Percentiles rank a stretch among this genome's conserved stretches.
phyloP scores from a whole-genome alignment of 139 green algal genomes.

The Yamagishiella unicocca region DNA sequence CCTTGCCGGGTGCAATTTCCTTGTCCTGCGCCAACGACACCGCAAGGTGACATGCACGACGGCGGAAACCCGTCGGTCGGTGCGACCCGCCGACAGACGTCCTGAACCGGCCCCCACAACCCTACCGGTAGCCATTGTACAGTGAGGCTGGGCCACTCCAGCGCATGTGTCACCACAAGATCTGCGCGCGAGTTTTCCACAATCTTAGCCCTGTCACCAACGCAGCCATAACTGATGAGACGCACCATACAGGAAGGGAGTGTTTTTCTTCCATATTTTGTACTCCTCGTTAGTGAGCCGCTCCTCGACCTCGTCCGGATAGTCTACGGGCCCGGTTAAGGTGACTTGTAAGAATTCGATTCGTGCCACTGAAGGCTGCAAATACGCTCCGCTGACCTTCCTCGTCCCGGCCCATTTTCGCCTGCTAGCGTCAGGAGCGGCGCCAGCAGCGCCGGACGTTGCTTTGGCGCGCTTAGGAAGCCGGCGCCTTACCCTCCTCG shows the following conservation, averaged over 20 bases:
- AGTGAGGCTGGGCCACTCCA: slow-evolving; percentile 99
- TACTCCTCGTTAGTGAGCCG: slow-evolving; percentile 99
- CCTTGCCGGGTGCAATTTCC: slow-evolving; percentile 67
- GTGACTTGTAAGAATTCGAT: not conserved
- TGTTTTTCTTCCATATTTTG: slow-evolving; percentile 99
- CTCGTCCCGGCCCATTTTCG: slow-evolving; percentile 31
- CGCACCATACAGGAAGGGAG: slow-evolving; percentile 97
- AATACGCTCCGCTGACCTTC: no score
- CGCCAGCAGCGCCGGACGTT: not conserved
- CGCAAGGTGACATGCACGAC: not conserved
- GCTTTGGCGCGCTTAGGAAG: not conserved
- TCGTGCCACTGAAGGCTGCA: no score
- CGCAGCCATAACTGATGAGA: not conserved
- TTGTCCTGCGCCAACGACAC: slow-evolving; percentile 62
- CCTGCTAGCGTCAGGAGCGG: not conserved
- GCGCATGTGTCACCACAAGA: slow-evolving; percentile 98
- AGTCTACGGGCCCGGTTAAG: slow-evolving; percentile 21
- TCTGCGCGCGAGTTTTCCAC: slow-evolving; percentile 77
- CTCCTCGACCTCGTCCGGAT: slow-evolving; percentile 73
- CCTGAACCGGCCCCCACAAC: not conserved
- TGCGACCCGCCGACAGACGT: not conserved
- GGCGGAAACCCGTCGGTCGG: not conserved
- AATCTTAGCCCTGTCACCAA: not conserved
- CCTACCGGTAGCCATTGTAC: slow-evolving; percentile 97
- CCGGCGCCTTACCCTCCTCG: no score